These are phyloP conservation scores for Chlorella sp. DNA, from an alignment of 139 green algal species.

Conservation along the genomic window DNA sequence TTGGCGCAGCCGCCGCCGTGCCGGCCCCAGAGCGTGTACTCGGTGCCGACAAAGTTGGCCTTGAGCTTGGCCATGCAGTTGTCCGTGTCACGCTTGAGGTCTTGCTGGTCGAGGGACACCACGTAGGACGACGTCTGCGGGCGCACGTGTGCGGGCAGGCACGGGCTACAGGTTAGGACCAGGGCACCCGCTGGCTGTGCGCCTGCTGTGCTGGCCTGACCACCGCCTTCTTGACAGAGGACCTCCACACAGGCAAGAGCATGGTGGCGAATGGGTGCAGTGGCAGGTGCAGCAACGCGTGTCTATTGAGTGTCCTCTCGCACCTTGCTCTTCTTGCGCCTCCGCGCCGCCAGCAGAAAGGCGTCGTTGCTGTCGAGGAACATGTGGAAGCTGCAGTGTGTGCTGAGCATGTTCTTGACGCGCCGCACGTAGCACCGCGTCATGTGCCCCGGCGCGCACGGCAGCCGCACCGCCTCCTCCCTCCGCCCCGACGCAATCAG, in stretches of 20 bases:
- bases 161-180: too few relatives aligned
- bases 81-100: slow-evolving; percentile 10
- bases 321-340: slow-evolving; percentile 77
- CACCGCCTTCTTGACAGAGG: neutral
- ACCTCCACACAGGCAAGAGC: neutral
- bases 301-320: slow-evolving; percentile 30
- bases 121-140: neutral
- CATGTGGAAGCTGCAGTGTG: slow-evolving; percentile 42
- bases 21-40: slow-evolving; percentile 16
- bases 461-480: slow-evolving; percentile 21
- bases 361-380: slow-evolving; percentile 48
- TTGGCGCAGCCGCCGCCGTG: neutral
- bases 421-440: slow-evolving; percentile 36
- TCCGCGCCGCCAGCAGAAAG: slow-evolving; percentile 78
- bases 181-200: neutral
- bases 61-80: slow-evolving; percentile 23
- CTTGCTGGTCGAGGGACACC: neutral
- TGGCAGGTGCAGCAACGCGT: slow-evolving; percentile 4
- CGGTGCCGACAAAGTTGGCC: slow-evolving; percentile 83
- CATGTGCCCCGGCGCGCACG: slow-evolving; percentile 20
- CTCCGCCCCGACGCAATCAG: slow-evolving; percentile 4
- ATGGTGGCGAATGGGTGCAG: too few relatives aligned
- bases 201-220: neutral
- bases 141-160: too few relatives aligned
- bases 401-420: slow-evolving; percentile 24